A percentile compares a stretch with the other conserved stretches of the same genome.
These are phyloP conservation scores for Eucalyptus lansdowneana DNA, from an alignment of 345 rosid genomes.

Conservation along the genomic window DNA sequence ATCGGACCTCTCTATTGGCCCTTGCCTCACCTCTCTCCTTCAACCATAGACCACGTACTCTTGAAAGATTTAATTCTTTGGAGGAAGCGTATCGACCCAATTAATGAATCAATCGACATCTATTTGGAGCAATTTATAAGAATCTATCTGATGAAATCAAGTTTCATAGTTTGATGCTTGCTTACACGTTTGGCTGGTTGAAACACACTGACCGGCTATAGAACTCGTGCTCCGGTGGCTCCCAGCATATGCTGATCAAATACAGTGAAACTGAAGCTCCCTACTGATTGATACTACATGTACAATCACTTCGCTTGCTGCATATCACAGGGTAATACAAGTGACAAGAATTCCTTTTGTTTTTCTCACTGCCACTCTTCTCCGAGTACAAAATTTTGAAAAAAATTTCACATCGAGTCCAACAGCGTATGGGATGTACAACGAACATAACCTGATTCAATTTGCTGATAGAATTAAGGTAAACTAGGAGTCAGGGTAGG, in stretches of 20 bases:
- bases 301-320: neutral
- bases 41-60: neutral
- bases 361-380: neutral
- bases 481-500: slow-evolving; percentile 63
- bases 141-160: neutral
- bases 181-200: neutral
- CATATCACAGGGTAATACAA: neutral
- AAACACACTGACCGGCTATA: neutral
- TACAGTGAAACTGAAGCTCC: neutral
- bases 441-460: neutral
- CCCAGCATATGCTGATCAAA: neutral
- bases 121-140: neutral
- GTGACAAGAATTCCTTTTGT: neutral
- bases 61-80: neutral
- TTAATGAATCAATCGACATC: neutral
- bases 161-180: neutral
- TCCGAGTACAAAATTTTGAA: neutral
- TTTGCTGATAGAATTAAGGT: slow-evolving; percentile 17
- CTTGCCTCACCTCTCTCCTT: neutral
- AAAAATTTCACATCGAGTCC: neutral
- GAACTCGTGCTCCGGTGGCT: neutral
- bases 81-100: neutral
- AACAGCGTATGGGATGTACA: neutral
- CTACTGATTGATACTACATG: neutral
- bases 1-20: neutral